Evolutionary conservation across 2,329 filamentous ascomycete species (phyloP), one percentile per base, ranked within the genome.

Genomic region (Diaporthe velutina): DNA sequence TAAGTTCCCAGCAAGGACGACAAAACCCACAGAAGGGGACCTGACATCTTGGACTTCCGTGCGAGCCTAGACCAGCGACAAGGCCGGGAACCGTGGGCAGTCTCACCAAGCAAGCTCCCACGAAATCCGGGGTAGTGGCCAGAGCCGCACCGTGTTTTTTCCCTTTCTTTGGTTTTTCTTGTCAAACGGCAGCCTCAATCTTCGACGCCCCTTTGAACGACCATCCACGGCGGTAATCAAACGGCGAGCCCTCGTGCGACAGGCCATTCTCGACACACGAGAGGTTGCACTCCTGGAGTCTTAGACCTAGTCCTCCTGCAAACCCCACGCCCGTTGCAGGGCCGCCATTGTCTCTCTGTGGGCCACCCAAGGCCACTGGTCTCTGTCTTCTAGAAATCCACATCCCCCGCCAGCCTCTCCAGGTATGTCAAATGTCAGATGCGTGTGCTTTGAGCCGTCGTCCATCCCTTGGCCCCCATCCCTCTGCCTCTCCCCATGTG

Each of bases 291-390:
- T 55, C 35, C 38, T 68, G 52, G 64, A 64, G 70, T 35, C 70
- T 67, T 55, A 30, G 40, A 58, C 40, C n/a, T 57, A 25, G 57
- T 45, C 42, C 52, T 71, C 68, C 55, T 58, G 40, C 58, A 60
- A 38, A 74, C 68, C 73, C 68, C 68, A 71, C 73, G 68, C 35
- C 68, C 68, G 71, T 68, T 71, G 73, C 73, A 67, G 45, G 22
- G 58, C 60, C 40, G 40, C 50, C 73, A 52, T 66, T 70, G 57
- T 58, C 67, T 58, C 67, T 54, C 66, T 74, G 73, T 50, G 67
- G 52, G 66, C 58, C 55, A 64, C 17, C 45, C 33, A 50, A 19
- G 35, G 61, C 55, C 54, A 35, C 22, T n/a, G 60, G 25, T 40
- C 28, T 48, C 60, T 17, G 10, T 58, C 38, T 66, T 57, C 68